Evolutionary conservation across 1,284 basidiomycete species (phyloP), one percentile per base, ranked within the genome.

Genomic region (Rhodofomes roseus): DNA sequence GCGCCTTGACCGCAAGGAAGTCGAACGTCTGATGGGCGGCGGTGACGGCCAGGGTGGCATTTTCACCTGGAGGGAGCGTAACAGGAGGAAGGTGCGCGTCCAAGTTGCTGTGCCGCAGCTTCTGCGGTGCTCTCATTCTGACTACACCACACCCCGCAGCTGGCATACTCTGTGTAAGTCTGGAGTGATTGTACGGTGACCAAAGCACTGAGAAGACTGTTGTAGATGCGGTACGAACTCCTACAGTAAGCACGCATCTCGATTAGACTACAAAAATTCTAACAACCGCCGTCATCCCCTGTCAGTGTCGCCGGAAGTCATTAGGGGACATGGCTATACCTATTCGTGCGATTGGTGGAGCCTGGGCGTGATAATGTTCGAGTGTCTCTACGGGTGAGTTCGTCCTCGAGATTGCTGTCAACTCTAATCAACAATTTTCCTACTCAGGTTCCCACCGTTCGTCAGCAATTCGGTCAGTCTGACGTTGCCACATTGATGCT

Each of bases 261-360:
- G 9, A 37, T 40, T 34, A 40, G 40, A 3, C 31, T 9, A n/a
- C 34, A 34, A 14, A 9, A 37, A n/a, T 29, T 23, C 50, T 51
- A 20, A 51, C 55, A 27, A 48, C 40, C 54, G 12, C 23, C 53
- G 34, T 59, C 58, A 48, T 61, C 71, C 69, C 64, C 16, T 54
- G 39, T 68, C 74, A 89, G 92, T 93, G 93, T 95, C 93, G 11
- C 94, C 95, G 34, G 96, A 98, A 73, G 96, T 98, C 43, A 93
- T 99, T 67, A 85, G 95, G 68, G 90, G 90, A 20, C 89, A 91
- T 70, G 96, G 95, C 25, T 98, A 98, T 75, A 89, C 92, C 52
- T 96, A 93, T 74, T 92, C 90, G 37, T 97, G 94, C 72, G 96
- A 98, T 71, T 98, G 95, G 95, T 98, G 96, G 96, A 95, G 92